Evolutionary conservation across 345 rosid genomes (phyloP).

Genomic region (Sapria himalayana): DNA sequence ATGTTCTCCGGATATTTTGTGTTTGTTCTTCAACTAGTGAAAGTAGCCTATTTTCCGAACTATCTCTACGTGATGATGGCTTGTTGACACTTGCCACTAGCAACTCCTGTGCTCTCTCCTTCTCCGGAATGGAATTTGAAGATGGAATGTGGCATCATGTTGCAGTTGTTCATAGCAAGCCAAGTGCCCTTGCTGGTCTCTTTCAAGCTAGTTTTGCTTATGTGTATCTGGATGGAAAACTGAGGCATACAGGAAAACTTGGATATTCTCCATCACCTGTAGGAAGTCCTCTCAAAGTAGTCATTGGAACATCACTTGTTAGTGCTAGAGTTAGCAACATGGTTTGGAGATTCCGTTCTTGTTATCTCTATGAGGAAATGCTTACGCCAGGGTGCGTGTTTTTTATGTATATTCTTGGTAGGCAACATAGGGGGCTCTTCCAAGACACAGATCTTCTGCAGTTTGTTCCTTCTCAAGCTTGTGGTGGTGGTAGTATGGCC

Average conservation of each 20-base stretch:
- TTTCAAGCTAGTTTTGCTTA: slow-evolving; percentile 96
- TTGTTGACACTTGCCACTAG: slow-evolving; percentile 86
- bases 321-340: slow-evolving; percentile 67
- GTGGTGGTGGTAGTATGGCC: slow-evolving; percentile 99
- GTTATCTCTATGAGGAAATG: slow-evolving; percentile 98
- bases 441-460: slow-evolving; percentile 87
- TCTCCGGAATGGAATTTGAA: slow-evolving; percentile 86
- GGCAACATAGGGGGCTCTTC: slow-evolving; percentile 92
- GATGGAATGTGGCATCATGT: slow-evolving; percentile 99
- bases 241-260: slow-evolving; percentile 86
- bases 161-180: slow-evolving; percentile 97
- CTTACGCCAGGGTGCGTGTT: slow-evolving; percentile 88
- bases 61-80: slow-evolving; percentile 90
- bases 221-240: slow-evolving; percentile 92
- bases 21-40: slow-evolving; percentile 71
- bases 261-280: slow-evolving; percentile 95
- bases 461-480: slow-evolving; percentile 96
- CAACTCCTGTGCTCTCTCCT: slow-evolving; percentile 66
- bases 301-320: slow-evolving; percentile 69
- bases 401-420: slow-evolving; percentile 94
- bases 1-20: slow-evolving; percentile 65
- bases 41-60: slow-evolving; percentile 66
- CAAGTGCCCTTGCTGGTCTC: slow-evolving; percentile 98
- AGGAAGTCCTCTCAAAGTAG: slow-evolving; percentile 88
- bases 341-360: slow-evolving; percentile 87